A percentile compares a stretch with the other conserved stretches of the same genome.
Evolutionary conservation across 768 basidiomycete genomes (phyloP).

Genomic region (Coprinopsis strossmayeri): DNA sequence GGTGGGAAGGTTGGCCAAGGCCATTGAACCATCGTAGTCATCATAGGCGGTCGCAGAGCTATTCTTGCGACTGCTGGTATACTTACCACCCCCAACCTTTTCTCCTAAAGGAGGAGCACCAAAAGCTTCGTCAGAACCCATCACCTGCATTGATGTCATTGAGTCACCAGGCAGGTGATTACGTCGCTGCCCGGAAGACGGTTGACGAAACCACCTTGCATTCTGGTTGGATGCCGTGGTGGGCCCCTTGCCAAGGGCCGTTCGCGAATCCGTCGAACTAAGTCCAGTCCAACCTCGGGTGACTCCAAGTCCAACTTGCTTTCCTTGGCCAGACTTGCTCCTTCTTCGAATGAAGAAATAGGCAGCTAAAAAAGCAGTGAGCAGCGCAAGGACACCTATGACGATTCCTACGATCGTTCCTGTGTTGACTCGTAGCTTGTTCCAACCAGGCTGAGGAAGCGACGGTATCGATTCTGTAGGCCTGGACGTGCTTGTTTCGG

Average conservation of each 20-base stretch:
- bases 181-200: slow-evolving; percentile 11
- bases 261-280: slow-evolving; percentile 26
- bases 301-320: slow-evolving; percentile 5
- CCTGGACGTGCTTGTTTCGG: no score
- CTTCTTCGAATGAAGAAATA: slow-evolving; percentile 24
- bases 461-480: slow-evolving; percentile 11
- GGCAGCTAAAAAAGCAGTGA: slow-evolving; percentile 24
- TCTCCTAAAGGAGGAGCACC: slow-evolving; percentile 13
- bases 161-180: not conserved
- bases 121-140: slow-evolving; percentile 15
- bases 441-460: slow-evolving; percentile 20
- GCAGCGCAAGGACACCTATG: slow-evolving; percentile 37
- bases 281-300: slow-evolving; percentile 24
- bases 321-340: slow-evolving; percentile 6
- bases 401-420: slow-evolving; percentile 48
- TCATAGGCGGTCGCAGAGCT: slow-evolving; percentile 14
- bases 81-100: slow-evolving; percentile 13
- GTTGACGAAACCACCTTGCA: not conserved
- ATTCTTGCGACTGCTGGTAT: slow-evolving; percentile 8
- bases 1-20: slow-evolving; percentile 18
- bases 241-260: not conserved
- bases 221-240: not conserved
- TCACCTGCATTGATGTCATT: not conserved
- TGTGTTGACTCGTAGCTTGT: slow-evolving; percentile 22
- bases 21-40: slow-evolving; percentile 15